Evolutionary conservation across 1,139 yeast genomes (phyloP), one percentile per base, ranked within the genome.

Genomic region (Protomyces gravidus): DNA sequence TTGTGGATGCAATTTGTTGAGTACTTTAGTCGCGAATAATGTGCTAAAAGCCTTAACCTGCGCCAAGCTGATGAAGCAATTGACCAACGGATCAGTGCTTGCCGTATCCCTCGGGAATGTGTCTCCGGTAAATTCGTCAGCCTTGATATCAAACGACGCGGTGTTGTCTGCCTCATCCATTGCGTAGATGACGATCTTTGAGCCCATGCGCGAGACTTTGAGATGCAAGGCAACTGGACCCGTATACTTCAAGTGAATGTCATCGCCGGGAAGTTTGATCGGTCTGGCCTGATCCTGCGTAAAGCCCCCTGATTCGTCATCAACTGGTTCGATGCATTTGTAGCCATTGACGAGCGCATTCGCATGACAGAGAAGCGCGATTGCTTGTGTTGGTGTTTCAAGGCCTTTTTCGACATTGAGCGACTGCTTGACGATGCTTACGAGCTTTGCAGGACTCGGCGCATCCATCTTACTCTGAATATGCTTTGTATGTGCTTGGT

Each of bases 331-430:
- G 13, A 63, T 30, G 33, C 62, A 62, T 19, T 50, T 52, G 55
- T 63, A 64, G 9, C 65, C 66, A 5, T 52, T 53, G 5, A 59
- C 52, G 23, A 64, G 62, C 65, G 64, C 62, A 11, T 60, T 51
- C 1, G 64, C 61, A 39, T 64, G 65, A 26, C 59, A 40, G 5
- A 64, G 52, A 42, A 60, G 36, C 17, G 65, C 65, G 2, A 64
- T 25, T 13, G 60, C 60, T n/a, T 64, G 65, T 47, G 50, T 49
- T 19, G 62, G 49, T 11, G 21, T 50, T 15, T 59, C 45, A 6
- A 59, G 58, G 5, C 27, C 53, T n/a, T 47, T 25, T 21, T 53
- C 36, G 23, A 36, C 32, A 19, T 33, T 27, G 2, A 53, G 25
- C n/a, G 58, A 53, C 4, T 53, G 36, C 36, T 50, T 47, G 46